A percentile compares a stretch with the other conserved stretches of the same genome.
Evolutionary conservation across 2,329 filamentous ascomycete species (phyloP).

Genomic region (Grosmannia serpens): DNA sequence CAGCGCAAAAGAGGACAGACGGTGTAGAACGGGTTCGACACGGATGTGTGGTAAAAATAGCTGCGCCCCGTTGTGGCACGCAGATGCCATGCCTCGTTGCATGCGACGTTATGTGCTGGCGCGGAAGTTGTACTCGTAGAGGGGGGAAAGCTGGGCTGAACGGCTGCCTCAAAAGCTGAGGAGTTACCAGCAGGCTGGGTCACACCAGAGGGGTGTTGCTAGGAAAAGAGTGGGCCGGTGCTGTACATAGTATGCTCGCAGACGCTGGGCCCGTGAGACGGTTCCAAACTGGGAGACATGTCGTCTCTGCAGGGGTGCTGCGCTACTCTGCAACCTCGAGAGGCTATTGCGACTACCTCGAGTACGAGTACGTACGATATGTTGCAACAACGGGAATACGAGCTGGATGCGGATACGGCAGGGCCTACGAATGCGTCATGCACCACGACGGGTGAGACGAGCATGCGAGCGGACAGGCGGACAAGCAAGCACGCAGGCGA

Average conservation of each 20-base stretch:
- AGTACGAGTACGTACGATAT: not conserved
- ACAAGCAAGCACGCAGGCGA: too few species aligned
- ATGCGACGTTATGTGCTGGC: not conserved
- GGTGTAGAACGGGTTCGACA: not conserved
- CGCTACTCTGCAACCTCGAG: not conserved
- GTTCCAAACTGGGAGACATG: not conserved
- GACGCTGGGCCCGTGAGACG: not conserved
- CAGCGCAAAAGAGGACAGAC: not conserved
- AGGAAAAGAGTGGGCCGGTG: not conserved
- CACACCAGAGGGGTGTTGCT: not conserved
- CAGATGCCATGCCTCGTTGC: not conserved
- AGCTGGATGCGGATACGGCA: too few species aligned
- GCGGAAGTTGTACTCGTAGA: not conserved
- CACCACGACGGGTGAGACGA: too few species aligned
- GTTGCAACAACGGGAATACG: not conserved
- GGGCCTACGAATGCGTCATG: too few species aligned
- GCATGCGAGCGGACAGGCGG: too few species aligned
- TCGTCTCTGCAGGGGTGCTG: not conserved
- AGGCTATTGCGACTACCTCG: not conserved
- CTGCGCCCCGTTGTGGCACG: not conserved
- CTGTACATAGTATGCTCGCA: not conserved
- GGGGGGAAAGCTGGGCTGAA: not conserved
- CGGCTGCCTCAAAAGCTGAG: not conserved
- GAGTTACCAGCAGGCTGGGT: not conserved
- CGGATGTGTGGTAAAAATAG: not conserved